Conservation (phyloP, 345 rosid genomes). For the Barbarea vulgaris region DNA sequence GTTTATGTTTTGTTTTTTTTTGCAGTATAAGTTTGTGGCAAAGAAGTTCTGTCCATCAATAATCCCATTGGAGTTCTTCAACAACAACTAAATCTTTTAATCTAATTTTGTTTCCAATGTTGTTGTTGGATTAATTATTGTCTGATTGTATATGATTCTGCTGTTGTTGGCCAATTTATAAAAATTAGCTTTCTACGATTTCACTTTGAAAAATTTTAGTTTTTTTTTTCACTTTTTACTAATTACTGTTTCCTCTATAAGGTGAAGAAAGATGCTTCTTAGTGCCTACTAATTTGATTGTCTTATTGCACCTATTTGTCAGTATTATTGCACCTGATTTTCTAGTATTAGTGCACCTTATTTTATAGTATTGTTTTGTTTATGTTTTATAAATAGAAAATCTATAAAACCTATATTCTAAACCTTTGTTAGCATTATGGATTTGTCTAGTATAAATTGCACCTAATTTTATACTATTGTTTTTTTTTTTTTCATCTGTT, state of each 20-base stretch:
- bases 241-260: not conserved
- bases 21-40: slow-evolving; percentile 58
- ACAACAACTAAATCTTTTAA: slow-evolving; percentile 19
- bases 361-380: too few relatives aligned
- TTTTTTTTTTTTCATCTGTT: too few relatives aligned
- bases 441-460: too few relatives aligned
- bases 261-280: not conserved
- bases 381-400: too few relatives aligned
- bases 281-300: not conserved
- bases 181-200: slow-evolving; percentile 6
- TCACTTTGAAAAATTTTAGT: not conserved
- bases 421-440: too few relatives aligned
- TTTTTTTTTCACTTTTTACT: not conserved
- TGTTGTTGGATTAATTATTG: slow-evolving; percentile 30
- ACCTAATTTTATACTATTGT: too few relatives aligned
- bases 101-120: slow-evolving; percentile 24
- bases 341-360: not conserved
- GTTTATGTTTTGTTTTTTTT: not conserved
- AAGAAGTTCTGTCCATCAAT: slow-evolving; percentile 79
- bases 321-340: not conserved
- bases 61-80: slow-evolving; percentile 71
- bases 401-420: not conserved
- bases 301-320: too few relatives aligned
- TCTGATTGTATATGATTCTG: slow-evolving; percentile 24
- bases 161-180: slow-evolving; percentile 4